phyloP scores from a whole-genome alignment of 768 basidiomycete species.

The Russula dissimulans region DNA sequence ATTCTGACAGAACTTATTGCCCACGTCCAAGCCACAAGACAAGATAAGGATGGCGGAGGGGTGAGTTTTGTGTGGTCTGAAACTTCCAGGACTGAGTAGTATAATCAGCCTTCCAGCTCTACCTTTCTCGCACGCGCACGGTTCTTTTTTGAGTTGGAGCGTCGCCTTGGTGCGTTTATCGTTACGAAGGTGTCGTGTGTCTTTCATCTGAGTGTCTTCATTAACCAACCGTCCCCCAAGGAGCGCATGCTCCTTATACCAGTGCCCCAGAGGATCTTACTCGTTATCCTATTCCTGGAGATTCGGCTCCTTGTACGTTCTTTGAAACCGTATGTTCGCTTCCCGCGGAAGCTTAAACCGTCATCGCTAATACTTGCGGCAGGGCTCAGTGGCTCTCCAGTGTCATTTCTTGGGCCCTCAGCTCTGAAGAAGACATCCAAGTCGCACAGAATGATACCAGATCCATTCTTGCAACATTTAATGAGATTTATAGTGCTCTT shows the following conservation, averaged over 20 bases:
- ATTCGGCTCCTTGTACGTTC: constrained; percentile 55
- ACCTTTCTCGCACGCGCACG: constrained; percentile 9
- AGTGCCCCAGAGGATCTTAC: constrained; percentile 48
- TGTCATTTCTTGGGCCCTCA: constrained; percentile 37
- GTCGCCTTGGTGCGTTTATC: constrained; percentile 14
- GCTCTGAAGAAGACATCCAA: constrained; percentile 17
- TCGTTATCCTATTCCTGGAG: constrained; percentile 54
- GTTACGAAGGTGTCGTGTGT: constrained; percentile 1
- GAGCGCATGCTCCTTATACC: constrained; percentile 45
- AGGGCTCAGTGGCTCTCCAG: constrained; percentile 42
- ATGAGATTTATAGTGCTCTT: constrained; percentile 4
- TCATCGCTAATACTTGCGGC: constrained; percentile 7
- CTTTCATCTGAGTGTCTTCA: background rate
- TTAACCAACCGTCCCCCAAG: constrained; percentile 28
- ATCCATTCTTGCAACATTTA: background rate
- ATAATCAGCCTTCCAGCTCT: constrained; percentile 3
- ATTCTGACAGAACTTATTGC: constrained; percentile 54
- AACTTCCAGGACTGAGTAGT: background rate
- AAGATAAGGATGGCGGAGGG: constrained; percentile 35
- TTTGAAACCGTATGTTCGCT: constrained; percentile 43
- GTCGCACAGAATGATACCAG: background rate
- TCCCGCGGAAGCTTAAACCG: background rate
- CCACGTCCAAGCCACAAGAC: constrained; percentile 34
- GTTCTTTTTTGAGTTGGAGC: constrained; percentile 18
- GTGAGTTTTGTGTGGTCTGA: constrained; percentile 17